Percentiles rank a stretch among this genome's conserved stretches.
phyloP scores from a whole-genome alignment of 208 protist species.

The Herpetomonas samuelpessoai region DNA sequence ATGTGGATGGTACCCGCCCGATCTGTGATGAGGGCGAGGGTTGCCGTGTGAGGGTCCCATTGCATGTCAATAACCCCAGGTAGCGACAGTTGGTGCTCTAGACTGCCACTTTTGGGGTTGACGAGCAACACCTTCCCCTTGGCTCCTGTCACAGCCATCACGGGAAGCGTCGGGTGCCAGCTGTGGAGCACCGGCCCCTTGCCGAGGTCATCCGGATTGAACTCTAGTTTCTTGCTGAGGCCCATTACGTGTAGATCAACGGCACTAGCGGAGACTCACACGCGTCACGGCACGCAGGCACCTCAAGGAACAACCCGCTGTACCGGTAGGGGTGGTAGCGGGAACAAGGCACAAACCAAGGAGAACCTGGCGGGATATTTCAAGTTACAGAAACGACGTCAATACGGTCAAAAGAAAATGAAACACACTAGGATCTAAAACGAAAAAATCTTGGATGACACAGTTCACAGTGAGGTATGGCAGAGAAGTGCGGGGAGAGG shows the following conservation, averaged over 20 bases:
- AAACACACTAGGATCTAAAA: constrained; percentile 4
- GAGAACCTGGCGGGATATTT: not conserved
- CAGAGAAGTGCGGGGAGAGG: too few relatives aligned
- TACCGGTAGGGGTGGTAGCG: not conserved
- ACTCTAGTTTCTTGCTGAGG: constrained; percentile 74
- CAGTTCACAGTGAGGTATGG: not conserved
- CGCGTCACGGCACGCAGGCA: too few relatives aligned
- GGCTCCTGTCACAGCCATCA: constrained; percentile 71
- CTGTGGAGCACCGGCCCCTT: constrained; percentile 60
- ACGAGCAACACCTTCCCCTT: constrained; percentile 83
- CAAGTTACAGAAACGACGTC: constrained; percentile 7
- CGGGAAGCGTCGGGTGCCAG: constrained; percentile 66
- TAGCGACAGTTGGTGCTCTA: constrained; percentile 74
- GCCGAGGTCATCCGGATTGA: constrained; percentile 54
- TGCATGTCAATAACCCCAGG: constrained; percentile 64
- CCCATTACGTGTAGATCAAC: too few relatives aligned
- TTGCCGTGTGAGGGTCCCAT: constrained; percentile 89
- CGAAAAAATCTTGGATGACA: not conserved
- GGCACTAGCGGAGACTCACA: too few relatives aligned
- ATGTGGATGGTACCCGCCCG: constrained; percentile 65
- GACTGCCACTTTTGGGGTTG: constrained; percentile 69
- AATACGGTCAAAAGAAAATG: constrained; percentile 9
- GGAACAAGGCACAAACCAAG: constrained; percentile 2
- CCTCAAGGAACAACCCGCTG: too few relatives aligned
- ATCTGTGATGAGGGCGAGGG: constrained; percentile 87